A percentile compares a stretch with the other conserved stretches of the same genome.
These are phyloP conservation scores for Tripidium arundinaceum DNA, from an alignment of 202 grass and related monocot species.

Conservation along the genomic window DNA sequence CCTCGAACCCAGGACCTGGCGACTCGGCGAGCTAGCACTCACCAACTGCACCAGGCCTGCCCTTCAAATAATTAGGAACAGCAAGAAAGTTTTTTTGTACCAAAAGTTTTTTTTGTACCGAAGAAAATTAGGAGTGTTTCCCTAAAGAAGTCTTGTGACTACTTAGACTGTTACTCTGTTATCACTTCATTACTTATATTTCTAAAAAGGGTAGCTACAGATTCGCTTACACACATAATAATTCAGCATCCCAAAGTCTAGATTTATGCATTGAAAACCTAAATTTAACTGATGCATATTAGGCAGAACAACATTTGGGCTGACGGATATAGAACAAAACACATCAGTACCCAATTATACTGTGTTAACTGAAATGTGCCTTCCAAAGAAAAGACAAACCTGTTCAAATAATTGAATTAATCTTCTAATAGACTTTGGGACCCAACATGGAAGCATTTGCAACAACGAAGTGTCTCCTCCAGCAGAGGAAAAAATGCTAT, in stretches of 20 bases:
- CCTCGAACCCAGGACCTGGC: too few relatives aligned
- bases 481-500: slow-evolving; percentile 74
- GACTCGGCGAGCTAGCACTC: too few relatives aligned
- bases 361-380: slow-evolving; percentile 15
- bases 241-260: neutral
- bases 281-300: slow-evolving; percentile 5
- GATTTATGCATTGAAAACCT: slow-evolving; percentile 11
- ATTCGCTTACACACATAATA: neutral
- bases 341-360: neutral
- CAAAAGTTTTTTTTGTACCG: neutral
- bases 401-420: slow-evolving; percentile 88
- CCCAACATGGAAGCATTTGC: slow-evolving; percentile 80
- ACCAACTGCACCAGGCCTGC: too few relatives aligned
- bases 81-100: neutral
- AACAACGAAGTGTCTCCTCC: slow-evolving; percentile 83
- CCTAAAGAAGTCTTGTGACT: neutral
- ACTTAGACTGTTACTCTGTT: neutral
- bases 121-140: slow-evolving; percentile 3
- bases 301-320: neutral
- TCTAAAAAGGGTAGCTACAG: neutral
- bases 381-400: slow-evolving; percentile 41
- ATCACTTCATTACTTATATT: neutral
- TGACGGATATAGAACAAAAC: neutral
- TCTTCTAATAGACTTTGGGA: slow-evolving; percentile 78
- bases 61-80: neutral